Evolutionary conservation across 305 asterid species (phyloP).

Genomic region (Solanum hybrid): DNA sequence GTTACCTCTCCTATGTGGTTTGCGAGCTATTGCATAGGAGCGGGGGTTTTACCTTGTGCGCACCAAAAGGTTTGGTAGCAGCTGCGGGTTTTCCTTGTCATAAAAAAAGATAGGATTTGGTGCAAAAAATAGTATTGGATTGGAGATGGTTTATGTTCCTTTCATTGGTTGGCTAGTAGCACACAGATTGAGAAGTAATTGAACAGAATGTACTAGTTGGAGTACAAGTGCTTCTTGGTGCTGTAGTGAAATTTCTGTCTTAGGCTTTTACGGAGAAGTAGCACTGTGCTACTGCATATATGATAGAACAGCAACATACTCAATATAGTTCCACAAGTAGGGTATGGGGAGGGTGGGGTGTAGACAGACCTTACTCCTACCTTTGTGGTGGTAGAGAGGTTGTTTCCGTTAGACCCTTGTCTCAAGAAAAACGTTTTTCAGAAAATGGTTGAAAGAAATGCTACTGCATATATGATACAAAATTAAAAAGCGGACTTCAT

Average conservation of each 20-base stretch:
- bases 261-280: background rate
- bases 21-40: no score
- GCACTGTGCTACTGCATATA: background rate
- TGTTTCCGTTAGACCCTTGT: background rate
- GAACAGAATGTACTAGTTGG: background rate
- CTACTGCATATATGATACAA: background rate
- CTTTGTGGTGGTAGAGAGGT: background rate
- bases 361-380: background rate
- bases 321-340: background rate
- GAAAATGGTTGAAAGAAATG: background rate
- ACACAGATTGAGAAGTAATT: background rate
- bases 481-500: background rate
- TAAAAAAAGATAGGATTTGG: background rate
- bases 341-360: background rate
- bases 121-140: background rate
- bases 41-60: no score
- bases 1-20: no score
- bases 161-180: background rate
- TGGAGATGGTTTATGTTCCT: background rate
- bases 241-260: background rate
- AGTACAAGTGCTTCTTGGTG: background rate
- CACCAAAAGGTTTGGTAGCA: no score
- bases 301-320: background rate
- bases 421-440: background rate
- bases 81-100: no score